Evolutionary conservation across 495 filamentous ascomycete species (phyloP).

Genomic region (Penicillium macrosclerotiorum): DNA sequence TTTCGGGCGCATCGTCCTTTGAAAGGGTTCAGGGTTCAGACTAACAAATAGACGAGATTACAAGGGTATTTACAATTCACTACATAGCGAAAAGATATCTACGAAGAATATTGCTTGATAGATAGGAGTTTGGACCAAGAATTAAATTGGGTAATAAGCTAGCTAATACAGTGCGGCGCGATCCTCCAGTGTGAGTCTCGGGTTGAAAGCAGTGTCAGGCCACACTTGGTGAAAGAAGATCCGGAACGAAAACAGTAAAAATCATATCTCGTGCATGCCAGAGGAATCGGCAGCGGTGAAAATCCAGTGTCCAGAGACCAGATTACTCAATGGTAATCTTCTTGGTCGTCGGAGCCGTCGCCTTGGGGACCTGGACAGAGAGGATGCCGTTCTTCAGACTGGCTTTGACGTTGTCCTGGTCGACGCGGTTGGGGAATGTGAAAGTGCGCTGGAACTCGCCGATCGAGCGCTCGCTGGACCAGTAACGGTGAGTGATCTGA

Average conservation of each 20-base stretch:
- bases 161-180: too few relatives aligned
- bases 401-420: slow-evolving; percentile 78
- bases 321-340: slow-evolving; percentile 63
- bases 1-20: too few relatives aligned
- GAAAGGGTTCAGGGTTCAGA: too few relatives aligned
- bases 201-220: too few relatives aligned
- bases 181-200: too few relatives aligned
- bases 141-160: too few relatives aligned
- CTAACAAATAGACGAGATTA: too few relatives aligned
- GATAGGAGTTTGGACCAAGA: too few relatives aligned
- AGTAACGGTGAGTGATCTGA: slow-evolving; percentile 66
- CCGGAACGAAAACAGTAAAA: too few relatives aligned
- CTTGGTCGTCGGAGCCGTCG: slow-evolving; percentile 46
- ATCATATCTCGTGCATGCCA: neutral
- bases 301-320: neutral
- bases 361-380: slow-evolving; percentile 78
- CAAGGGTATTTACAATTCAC: too few relatives aligned
- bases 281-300: neutral
- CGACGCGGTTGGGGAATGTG: slow-evolving; percentile 71
- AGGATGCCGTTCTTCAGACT: slow-evolving; percentile 77
- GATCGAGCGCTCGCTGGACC: slow-evolving; percentile 78
- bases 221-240: too few relatives aligned
- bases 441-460: slow-evolving; percentile 84
- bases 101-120: too few relatives aligned
- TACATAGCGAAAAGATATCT: neutral